These are phyloP conservation scores for Aspergillus jensenii DNA, from an alignment of 2,329 filamentous ascomycete genomes.

Conservation along the genomic window DNA sequence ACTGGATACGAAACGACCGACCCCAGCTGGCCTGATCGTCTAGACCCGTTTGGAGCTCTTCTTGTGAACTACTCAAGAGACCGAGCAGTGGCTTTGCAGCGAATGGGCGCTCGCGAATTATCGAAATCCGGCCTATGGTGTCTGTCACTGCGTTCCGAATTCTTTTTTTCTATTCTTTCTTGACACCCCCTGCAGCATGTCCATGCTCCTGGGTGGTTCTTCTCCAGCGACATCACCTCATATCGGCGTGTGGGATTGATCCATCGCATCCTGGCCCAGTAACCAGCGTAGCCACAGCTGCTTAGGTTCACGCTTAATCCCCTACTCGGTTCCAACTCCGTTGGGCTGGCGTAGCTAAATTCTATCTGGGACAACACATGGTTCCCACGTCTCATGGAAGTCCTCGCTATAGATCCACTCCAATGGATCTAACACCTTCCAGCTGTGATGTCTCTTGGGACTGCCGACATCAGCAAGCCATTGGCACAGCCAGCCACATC, in stretches of 20 bases:
- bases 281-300: constrained; percentile 16
- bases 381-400: constrained; percentile 14
- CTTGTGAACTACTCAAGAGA: constrained; percentile 4
- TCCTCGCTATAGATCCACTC: constrained; percentile 27
- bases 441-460: constrained; percentile 24
- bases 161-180: constrained; percentile 5
- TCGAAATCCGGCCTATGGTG: neutral
- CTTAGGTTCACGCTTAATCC: constrained; percentile 16
- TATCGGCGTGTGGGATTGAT: neutral
- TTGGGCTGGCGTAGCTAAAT: constrained; percentile 5
- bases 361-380: constrained; percentile 14
- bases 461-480: constrained; percentile 21
- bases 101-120: neutral
- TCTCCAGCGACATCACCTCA: constrained; percentile 10
- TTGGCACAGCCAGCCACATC: constrained; percentile 32
- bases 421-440: constrained; percentile 25
- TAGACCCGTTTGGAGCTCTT: constrained; percentile 5
- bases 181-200: constrained; percentile 5
- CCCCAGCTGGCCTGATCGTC: constrained; percentile 12
- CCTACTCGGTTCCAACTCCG: constrained; percentile 5
- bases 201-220: neutral
- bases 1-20: constrained; percentile 2
- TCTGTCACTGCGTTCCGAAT: neutral
- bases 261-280: neutral
- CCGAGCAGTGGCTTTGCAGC: neutral